These are phyloP conservation scores for Chrysanthemum lavandulifolium DNA, from an alignment of 129 eudicot species.

Conservation along the genomic window DNA sequence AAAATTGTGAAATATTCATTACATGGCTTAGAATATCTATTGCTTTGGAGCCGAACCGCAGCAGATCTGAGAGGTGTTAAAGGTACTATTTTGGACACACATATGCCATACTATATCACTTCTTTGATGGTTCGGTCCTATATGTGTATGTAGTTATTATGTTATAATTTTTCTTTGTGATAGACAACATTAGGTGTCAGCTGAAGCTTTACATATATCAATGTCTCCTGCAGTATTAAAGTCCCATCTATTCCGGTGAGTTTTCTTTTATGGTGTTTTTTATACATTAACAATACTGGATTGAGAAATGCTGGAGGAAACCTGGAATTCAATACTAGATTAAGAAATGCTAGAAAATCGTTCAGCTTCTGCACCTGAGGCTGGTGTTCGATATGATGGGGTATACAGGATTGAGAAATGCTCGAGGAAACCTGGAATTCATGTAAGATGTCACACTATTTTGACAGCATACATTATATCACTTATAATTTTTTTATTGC, in stretches of 20 bases:
- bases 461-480: neutral
- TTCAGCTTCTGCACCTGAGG: slow-evolving; percentile 67
- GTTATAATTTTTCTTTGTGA: slow-evolving; percentile 1
- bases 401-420: slow-evolving; percentile 15
- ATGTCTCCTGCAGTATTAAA: slow-evolving; percentile 68
- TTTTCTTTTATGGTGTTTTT: neutral
- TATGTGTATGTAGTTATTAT: neutral
- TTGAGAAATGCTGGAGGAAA: too few species aligned
- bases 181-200: slow-evolving; percentile 79
- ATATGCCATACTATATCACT: too few species aligned
- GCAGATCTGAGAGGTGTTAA: too few species aligned
- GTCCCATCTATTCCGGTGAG: slow-evolving; percentile 71
- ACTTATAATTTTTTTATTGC: neutral
- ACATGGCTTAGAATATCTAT: too few species aligned
- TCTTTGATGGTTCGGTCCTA: too few species aligned
- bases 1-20: too few species aligned
- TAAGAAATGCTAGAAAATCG: too few species aligned
- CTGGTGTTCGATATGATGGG: slow-evolving; percentile 29
- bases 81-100: too few species aligned
- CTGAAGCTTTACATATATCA: slow-evolving; percentile 74
- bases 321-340: too few species aligned
- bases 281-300: neutral
- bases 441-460: slow-evolving; percentile 33
- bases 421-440: slow-evolving; percentile 66
- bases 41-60: too few species aligned